Evolutionary conservation across 1,284 basidiomycete species (phyloP).

Genomic region (Fomitopsis pinicola): DNA sequence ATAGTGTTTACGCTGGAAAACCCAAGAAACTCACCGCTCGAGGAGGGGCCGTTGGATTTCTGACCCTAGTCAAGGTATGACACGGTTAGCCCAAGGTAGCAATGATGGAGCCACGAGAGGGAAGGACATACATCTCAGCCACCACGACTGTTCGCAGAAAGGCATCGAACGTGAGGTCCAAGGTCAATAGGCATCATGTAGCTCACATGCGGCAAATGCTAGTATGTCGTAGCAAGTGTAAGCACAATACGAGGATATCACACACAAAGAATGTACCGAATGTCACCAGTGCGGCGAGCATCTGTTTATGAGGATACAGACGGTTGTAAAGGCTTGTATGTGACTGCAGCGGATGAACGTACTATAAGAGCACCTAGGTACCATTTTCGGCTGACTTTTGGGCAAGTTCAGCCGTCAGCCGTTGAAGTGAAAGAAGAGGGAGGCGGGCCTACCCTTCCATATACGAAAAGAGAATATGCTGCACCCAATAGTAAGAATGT

Average conservation of each 20-base stretch:
- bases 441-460: neutral
- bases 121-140: neutral
- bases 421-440: neutral
- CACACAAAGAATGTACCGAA: neutral
- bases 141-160: neutral
- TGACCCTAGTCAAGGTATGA: neutral
- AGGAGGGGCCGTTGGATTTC: neutral
- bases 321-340: neutral
- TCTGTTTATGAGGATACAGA: neutral
- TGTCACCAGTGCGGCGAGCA: neutral
- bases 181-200: neutral
- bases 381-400: neutral
- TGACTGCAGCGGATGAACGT: neutral
- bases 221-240: neutral
- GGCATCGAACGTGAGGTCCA: neutral
- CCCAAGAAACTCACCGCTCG: neutral
- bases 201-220: neutral
- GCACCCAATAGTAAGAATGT: neutral
- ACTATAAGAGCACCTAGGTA: neutral
- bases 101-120: neutral
- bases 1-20: too few species aligned
- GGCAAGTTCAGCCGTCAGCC: neutral
- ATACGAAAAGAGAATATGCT: constrained; percentile 2
- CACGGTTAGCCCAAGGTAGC: neutral
- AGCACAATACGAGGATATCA: neutral